Evolutionary conservation across 306 rosid genomes (phyloP).

Genomic region (Cercis canadensis): DNA sequence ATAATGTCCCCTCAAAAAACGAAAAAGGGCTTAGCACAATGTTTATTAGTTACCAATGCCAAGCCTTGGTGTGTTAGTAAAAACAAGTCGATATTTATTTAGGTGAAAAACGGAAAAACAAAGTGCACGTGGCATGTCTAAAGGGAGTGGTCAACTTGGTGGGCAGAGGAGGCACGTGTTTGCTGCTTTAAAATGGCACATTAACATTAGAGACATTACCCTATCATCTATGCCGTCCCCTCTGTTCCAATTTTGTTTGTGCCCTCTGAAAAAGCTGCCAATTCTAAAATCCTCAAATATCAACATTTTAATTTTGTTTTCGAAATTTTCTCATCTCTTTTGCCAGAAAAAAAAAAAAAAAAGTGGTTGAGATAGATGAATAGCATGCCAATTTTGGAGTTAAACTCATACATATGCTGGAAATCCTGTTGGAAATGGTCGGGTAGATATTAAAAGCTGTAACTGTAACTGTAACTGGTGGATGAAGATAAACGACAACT

Average conservation of each 20-base stretch:
- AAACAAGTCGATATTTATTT: no score
- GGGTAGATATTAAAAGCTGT: slow-evolving; percentile 35
- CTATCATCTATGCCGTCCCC: neutral
- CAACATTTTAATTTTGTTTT: neutral
- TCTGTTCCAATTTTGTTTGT: slow-evolving; percentile 49
- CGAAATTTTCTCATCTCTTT: no score
- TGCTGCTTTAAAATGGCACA: slow-evolving; percentile 10
- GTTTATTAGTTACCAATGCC: no score
- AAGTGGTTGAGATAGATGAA: no score
- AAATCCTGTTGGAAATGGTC: slow-evolving; percentile 28
- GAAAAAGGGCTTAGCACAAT: no score
- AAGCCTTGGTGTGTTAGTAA: no score
- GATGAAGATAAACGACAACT: slow-evolving; percentile 15
- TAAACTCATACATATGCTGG: neutral
- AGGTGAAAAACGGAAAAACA: no score
- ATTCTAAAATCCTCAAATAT: slow-evolving; percentile 19
- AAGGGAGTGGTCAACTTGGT: neutral
- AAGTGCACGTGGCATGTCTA: no score
- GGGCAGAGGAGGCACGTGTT: slow-evolving; percentile 32
- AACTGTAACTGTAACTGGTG: neutral
- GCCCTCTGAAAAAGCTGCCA: slow-evolving; percentile 50
- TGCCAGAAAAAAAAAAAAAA: no score
- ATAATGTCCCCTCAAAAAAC: no score
- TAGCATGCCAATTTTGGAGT: no score
- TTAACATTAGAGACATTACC: neutral